Conservation (phyloP, 352 stramenopile species). For the Phytophthora nicotianae region DNA sequence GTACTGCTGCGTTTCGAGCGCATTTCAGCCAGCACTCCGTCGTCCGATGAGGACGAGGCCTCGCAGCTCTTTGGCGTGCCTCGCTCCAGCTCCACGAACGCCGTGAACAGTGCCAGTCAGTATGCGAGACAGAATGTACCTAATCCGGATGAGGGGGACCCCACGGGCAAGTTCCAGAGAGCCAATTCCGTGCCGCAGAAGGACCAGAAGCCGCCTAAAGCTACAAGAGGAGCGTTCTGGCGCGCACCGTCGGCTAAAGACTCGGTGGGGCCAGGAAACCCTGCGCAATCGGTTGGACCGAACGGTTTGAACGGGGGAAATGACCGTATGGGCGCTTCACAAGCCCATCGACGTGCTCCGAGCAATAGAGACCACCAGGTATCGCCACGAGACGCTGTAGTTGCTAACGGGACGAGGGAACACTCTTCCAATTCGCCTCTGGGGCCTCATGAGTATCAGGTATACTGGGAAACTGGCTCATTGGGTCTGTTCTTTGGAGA, state of each 20-base stretch:
- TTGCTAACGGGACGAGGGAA: constrained; percentile 1
- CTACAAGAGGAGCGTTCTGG: constrained; percentile 66
- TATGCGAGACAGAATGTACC: constrained; percentile 37
- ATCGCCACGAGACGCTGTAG: constrained; percentile 39
- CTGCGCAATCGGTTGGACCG: constrained; percentile 15
- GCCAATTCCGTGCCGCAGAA: constrained; percentile 65
- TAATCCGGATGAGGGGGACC: constrained; percentile 24
- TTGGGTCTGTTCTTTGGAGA: constrained; percentile 88
- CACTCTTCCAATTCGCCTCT: constrained; percentile 22
- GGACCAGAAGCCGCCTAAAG: constrained; percentile 51
- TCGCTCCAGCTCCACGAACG: constrained; percentile 52
- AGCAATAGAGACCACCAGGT: constrained; percentile 41
- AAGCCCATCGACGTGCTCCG: constrained; percentile 20
- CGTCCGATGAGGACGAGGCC: constrained; percentile 53
- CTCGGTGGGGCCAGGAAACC: constrained; percentile 14
- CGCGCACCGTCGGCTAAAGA: constrained; percentile 51
- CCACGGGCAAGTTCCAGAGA: constrained; percentile 46
- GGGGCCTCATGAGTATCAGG: constrained; percentile 59
- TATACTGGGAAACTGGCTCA: constrained; percentile 81
- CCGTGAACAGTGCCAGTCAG: constrained; percentile 34
- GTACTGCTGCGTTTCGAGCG: constrained; percentile 86
- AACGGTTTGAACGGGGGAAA: constrained; percentile 11
- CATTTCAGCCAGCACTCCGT: constrained; percentile 48
- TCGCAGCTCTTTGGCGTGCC: constrained; percentile 48
- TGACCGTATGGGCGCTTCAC: constrained; percentile 21